These are phyloP conservation scores for Zoysia matrella DNA, from an alignment of 202 grass and related monocot species.

Conservation along the genomic window DNA sequence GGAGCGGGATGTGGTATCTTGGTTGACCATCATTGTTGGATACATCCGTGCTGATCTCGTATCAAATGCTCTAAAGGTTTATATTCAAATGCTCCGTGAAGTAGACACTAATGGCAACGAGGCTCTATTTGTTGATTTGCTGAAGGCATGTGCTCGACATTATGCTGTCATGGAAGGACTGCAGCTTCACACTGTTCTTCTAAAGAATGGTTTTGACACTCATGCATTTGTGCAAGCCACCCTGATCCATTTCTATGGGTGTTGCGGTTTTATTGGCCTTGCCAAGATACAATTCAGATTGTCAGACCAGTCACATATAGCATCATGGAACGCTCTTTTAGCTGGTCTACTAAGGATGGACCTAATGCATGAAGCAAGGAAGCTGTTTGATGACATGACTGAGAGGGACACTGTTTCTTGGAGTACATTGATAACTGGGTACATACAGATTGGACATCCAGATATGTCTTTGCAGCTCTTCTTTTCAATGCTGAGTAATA, in stretches of 20 bases:
- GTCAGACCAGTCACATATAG: slow-evolving; percentile 64
- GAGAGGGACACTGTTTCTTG: slow-evolving; percentile 69
- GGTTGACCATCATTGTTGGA: slow-evolving; percentile 53
- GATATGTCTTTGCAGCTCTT: slow-evolving; percentile 62
- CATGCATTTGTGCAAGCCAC: slow-evolving; percentile 61
- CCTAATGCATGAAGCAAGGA: slow-evolving; percentile 48
- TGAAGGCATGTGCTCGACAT: slow-evolving; percentile 43
- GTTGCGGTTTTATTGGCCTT: slow-evolving; percentile 39
- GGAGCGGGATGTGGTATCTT: slow-evolving; percentile 52
- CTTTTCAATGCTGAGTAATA: slow-evolving; percentile 45
- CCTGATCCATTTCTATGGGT: slow-evolving; percentile 60
- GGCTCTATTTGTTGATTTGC: slow-evolving; percentile 53
- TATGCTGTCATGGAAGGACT: slow-evolving; percentile 45
- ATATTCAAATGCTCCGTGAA: slow-evolving; percentile 47
- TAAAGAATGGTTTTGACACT: slow-evolving; percentile 69
- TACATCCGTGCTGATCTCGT: slow-evolving; percentile 50
- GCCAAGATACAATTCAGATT: slow-evolving; percentile 55
- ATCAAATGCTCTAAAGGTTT: slow-evolving; percentile 46
- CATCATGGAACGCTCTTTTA: slow-evolving; percentile 67
- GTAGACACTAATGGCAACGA: slow-evolving; percentile 8
- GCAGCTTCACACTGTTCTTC: slow-evolving; percentile 57
- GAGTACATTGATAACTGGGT: slow-evolving; percentile 71
- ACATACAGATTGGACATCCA: slow-evolving; percentile 48
- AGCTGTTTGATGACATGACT: slow-evolving; percentile 72
- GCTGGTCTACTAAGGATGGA: slow-evolving; percentile 43